Evolutionary conservation across 75 land plant genomes (phyloP).

Genomic region (Selaginella tamariscina): DNA sequence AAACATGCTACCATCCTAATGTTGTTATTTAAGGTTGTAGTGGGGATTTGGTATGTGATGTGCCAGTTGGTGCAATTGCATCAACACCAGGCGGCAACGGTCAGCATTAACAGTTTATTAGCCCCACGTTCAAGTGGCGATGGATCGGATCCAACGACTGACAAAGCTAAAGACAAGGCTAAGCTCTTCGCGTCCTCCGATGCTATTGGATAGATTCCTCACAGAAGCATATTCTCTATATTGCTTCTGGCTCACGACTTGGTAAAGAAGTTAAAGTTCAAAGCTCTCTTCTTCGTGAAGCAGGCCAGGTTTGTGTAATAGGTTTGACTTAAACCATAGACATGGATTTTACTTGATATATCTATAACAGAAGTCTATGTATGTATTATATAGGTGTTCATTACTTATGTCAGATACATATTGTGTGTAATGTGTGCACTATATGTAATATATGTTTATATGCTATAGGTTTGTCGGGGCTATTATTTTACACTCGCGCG

Average conservation of each 20-base stretch:
- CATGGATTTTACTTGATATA: too few relatives aligned
- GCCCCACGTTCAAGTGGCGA: slow-evolving; percentile 49
- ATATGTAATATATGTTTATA: too few relatives aligned
- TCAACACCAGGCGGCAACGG: slow-evolving; percentile 71
- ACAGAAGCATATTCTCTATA: slow-evolving; percentile 47
- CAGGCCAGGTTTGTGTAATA: slow-evolving; percentile 44
- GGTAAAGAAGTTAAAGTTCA: slow-evolving; percentile 56
- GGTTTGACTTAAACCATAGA: too few relatives aligned
- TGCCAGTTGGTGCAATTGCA: slow-evolving; percentile 84
- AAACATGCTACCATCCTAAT: too few relatives aligned
- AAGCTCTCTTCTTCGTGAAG: slow-evolving; percentile 58
- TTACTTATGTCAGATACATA: too few relatives aligned
- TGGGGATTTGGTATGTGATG: slow-evolving; percentile 91
- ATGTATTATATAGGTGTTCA: too few relatives aligned
- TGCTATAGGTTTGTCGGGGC: too few relatives aligned
- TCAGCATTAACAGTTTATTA: slow-evolving; percentile 77
- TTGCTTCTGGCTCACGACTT: slow-evolving; percentile 54
- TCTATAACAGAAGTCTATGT: too few relatives aligned
- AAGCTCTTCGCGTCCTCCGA: slow-evolving; percentile 48
- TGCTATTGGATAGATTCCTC: slow-evolving; percentile 75
- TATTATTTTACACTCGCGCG: too few relatives aligned
- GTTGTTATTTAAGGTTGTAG: slow-evolving; percentile 44
- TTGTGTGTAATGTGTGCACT: too few relatives aligned
- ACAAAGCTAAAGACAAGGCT: slow-evolving; percentile 57
- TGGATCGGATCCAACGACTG: slow-evolving; percentile 45